Conservation (phyloP, 345 rosid genomes). For the Populus nigra region DNA sequence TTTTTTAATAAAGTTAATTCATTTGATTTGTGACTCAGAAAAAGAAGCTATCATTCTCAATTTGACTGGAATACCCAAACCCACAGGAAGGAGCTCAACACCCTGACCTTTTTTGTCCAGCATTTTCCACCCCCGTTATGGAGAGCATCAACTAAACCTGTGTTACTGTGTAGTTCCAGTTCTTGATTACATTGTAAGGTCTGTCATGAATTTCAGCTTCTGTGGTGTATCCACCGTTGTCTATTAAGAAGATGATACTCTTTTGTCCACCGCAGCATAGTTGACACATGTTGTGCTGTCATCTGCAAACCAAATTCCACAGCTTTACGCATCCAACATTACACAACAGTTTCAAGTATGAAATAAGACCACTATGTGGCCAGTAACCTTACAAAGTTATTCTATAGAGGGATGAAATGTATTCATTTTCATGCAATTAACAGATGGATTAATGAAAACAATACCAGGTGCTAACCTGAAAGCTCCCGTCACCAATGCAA, state of each 20-base stretch:
- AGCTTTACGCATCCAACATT: not conserved
- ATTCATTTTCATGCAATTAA: too few species aligned
- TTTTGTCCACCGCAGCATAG: slow-evolving; percentile 37
- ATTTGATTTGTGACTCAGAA: not conserved
- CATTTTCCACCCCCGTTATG: slow-evolving; percentile 38
- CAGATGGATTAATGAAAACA: not conserved
- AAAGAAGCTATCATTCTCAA: not conserved
- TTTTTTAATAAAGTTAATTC: too few species aligned
- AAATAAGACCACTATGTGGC: not conserved
- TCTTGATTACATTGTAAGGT: slow-evolving; percentile 37
- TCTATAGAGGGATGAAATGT: not conserved
- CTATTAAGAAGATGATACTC: slow-evolving; percentile 34
- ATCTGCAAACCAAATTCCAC: slow-evolving; percentile 17
- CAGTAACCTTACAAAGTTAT: too few species aligned
- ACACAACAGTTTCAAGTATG: not conserved
- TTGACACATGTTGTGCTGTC: slow-evolving; percentile 41
- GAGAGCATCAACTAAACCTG: slow-evolving; percentile 34
- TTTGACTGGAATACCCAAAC: not conserved
- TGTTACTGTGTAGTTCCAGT: slow-evolving; percentile 27
- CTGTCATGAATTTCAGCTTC: slow-evolving; percentile 41
- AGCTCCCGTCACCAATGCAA: slow-evolving; percentile 7
- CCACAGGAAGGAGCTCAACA: not conserved
- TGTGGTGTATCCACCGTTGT: slow-evolving; percentile 40
- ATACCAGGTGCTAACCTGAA: not conserved
- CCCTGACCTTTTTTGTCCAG: slow-evolving; percentile 27